These are phyloP conservation scores for Teunomyces cretensis DNA, from an alignment of 805 yeast genomes.

Conservation along the genomic window DNA sequence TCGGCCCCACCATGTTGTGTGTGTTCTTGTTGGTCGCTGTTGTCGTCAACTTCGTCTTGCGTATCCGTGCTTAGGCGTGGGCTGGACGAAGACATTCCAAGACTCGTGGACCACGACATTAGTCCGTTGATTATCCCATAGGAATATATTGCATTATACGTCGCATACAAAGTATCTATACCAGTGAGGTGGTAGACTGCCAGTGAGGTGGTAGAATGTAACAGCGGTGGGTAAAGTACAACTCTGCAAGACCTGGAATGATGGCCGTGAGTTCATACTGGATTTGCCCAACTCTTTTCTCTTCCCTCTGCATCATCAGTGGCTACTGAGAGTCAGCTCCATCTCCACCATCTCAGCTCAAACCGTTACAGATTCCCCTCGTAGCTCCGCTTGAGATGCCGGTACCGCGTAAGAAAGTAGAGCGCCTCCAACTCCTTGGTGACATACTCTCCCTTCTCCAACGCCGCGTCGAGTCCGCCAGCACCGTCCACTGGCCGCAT, in stretches of 20 bases:
- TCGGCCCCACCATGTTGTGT: conserved; percentile 97
- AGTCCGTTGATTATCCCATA: not conserved
- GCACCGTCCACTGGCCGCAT: conserved; percentile 13
- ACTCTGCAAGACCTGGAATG: too few relatives aligned
- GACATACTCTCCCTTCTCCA: conserved; percentile 29
- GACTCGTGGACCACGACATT: too few relatives aligned
- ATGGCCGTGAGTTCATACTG: too few relatives aligned
- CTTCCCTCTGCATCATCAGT: too few relatives aligned
- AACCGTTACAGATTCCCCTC: too few relatives aligned
- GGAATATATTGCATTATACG: not conserved
- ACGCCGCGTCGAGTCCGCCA: conserved; percentile 21
- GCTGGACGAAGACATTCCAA: too few relatives aligned
- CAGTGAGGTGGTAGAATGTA: too few relatives aligned
- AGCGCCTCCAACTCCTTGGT: conserved; percentile 32
- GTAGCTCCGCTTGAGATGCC: conserved; percentile 38
- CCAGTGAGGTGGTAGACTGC: too few relatives aligned
- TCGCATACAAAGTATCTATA: too few relatives aligned
- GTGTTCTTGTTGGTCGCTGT: conserved; percentile 91
- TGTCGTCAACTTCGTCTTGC: conserved; percentile 84
- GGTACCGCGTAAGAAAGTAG: conserved; percentile 29
- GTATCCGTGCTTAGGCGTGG: conserved; percentile 57
- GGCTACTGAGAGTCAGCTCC: too few relatives aligned
- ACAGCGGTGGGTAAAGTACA: too few relatives aligned
- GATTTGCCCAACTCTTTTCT: too few relatives aligned
- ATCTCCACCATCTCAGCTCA: not conserved